Evolutionary conservation across 225 moss, liverwort and hornwort species (phyloP).

Genomic region (Pseudoscleropodium purum): DNA sequence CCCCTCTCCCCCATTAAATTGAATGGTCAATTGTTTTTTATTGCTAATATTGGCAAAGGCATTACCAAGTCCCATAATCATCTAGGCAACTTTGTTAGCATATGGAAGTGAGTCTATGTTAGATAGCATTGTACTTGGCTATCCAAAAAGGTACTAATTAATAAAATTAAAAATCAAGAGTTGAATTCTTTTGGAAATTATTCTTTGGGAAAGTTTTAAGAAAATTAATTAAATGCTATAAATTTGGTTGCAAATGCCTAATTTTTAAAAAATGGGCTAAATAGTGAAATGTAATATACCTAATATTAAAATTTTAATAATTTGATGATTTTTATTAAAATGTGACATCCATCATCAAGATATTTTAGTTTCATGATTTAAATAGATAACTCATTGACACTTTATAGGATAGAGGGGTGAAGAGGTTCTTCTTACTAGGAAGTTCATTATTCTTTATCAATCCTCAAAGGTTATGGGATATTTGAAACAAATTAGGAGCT

Average conservation of each 20-base stretch:
- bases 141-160: background rate
- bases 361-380: background rate
- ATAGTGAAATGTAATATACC: background rate
- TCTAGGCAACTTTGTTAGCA: background rate
- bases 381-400: background rate
- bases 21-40: background rate
- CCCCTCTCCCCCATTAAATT: background rate
- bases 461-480: background rate
- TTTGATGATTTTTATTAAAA: background rate
- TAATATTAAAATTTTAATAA: background rate
- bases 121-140: background rate
- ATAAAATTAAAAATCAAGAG: background rate
- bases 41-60: background rate
- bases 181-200: background rate
- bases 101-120: background rate
- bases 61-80: rapidly evolving
- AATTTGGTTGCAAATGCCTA: too few species aligned
- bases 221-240: background rate
- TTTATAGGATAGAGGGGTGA: background rate
- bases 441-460: background rate
- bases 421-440: rapidly evolving
- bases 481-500: background rate
- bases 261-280: too few species aligned
- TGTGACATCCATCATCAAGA: background rate
- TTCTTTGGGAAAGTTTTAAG: background rate